Base-by-base conservation (phyloP, 495 filamentous ascomycete species). In the Neurospora africana region DNA sequence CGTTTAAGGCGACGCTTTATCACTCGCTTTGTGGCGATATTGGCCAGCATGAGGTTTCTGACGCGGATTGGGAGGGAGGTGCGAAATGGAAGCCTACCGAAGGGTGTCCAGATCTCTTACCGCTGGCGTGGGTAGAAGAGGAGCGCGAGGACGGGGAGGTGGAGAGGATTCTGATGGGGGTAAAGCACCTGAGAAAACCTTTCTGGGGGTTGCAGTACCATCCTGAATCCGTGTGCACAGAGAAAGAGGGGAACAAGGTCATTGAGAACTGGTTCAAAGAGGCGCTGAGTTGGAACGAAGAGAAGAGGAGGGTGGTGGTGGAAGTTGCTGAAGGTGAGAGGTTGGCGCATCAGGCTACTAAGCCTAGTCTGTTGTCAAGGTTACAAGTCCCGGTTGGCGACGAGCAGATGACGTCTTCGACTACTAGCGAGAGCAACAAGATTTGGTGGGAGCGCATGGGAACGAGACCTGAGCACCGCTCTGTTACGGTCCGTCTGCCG, bases 141-240 rank as follows among this genome's bases (percentile, higher is more conserved):
- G 69, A 81, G 68, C 70, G 79, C 5, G 73, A 70, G 43, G 80
- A 79, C 53, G 70, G 79, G 74, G 82, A 80, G 79, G 27, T 17
- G 23, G 84, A 89, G 71, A 80, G 83, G 35, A 90, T 97, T 27
- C 83, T 96, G 53, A 96, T 97, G 91, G 92, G 86, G 4, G 89
- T 90, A 23, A 87, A 82, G 68, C 94, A 97, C 78, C 80, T 68
- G 35, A 72, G 74, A 3, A 92, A 90, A 75, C 95, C 95, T 6
- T 96, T 95, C 75, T 97, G 91, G 89, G 95, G 91, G 0, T 83
- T 99, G 40, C 95, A 99, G 76, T 98, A 95, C 78, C 95, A 99
- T 77, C 94, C 95, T 0, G 95, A 99, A 79, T 97, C 93, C 0
- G 91, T 96, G 74, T 97, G 95, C 77, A 97, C 95, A 5, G 88